Base-by-base conservation (phyloP, 2,329 filamentous ascomycete genomes). In the Fusarium musae region DNA sequence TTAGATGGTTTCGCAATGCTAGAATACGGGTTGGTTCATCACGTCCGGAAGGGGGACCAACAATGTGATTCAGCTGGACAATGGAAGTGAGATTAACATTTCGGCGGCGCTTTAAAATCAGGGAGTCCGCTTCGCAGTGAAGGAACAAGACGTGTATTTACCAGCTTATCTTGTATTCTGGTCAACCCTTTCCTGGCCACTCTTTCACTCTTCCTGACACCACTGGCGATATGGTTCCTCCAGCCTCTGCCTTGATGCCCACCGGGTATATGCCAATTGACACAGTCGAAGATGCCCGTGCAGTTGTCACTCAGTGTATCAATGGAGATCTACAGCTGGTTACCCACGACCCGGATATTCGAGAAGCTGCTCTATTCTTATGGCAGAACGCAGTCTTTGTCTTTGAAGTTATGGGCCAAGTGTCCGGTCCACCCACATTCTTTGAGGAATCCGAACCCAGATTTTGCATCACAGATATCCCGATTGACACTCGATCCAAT, bases 221-320 rank as follows among this genome's bases (percentile, higher is more conserved):
- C 34, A 37, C 15, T 7, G 21, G 4, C 28, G 34, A 59, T n/a
- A 59, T 59, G 56, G 42, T 23, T 30, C 15, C 56, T 59, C 56
- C 13, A 13, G 28, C 37, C 56, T 15, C 23, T 59, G 19, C 32
- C 34, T 49, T 59, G 42, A 4, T 15, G 2, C 30, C 34, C 23
- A 59, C 56, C 21, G n/a, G 19, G 13, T 19, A 59, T 28, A 59
- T 23, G 42, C 7, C 56, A 49, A 39, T 59, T 10, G 32, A 36
- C 7, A 59, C 56, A 37, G n/a, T 49, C n/a, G 19, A 5, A 59
- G 10, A 59, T 23, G 56, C 56, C 32, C 19, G 42, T 13, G 15
- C 32, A 59, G 23, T 59, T 37, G 23, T 59, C 23, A n/a, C 23
- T 11, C 13, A 59, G 9, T 59, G 56, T 36, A 30, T 59, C 19